A percentile compares a stretch with the other conserved stretches of the same genome.
Evolutionary conservation across 768 basidiomycete genomes (phyloP).

Genomic region (Lactarius sanguifluus): DNA sequence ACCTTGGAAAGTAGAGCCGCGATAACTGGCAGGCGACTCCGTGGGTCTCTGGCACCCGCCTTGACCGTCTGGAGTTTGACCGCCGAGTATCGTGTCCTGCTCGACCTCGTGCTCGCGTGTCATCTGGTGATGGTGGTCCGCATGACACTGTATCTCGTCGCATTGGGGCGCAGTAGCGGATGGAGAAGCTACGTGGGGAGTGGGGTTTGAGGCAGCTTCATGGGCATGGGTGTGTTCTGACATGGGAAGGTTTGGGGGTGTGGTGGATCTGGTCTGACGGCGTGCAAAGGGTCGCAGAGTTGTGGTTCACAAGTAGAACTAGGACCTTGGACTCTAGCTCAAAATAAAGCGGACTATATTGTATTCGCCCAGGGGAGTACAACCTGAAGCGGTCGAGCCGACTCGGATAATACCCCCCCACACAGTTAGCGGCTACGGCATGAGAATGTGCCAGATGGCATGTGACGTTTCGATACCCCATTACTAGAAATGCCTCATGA

Average conservation of each 20-base stretch:
- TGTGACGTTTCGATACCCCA: no score
- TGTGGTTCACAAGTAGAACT: background rate
- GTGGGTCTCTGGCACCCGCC: constrained; percentile 20
- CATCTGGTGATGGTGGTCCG: background rate
- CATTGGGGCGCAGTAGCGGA: background rate
- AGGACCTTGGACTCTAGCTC: background rate
- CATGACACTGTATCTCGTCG: background rate
- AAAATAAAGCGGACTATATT: background rate
- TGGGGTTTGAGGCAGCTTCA: background rate
- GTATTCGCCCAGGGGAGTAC: background rate
- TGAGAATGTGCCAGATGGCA: no score
- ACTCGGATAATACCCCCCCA: background rate
- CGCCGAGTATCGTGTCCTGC: constrained; percentile 3
- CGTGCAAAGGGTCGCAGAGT: background rate
- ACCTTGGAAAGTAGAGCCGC: background rate
- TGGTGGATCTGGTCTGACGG: background rate
- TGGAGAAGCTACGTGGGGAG: background rate
- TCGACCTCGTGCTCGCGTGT: background rate
- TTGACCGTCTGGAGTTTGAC: constrained; percentile 18
- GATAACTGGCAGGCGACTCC: background rate
- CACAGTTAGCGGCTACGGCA: background rate
- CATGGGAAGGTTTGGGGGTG: background rate
- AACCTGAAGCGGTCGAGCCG: background rate
- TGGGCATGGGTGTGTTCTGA: background rate
- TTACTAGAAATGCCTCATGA: no score